Conservation (phyloP, 202 grass and related monocot genomes). For the Bolboschoenoplectus hybrid region DNA sequence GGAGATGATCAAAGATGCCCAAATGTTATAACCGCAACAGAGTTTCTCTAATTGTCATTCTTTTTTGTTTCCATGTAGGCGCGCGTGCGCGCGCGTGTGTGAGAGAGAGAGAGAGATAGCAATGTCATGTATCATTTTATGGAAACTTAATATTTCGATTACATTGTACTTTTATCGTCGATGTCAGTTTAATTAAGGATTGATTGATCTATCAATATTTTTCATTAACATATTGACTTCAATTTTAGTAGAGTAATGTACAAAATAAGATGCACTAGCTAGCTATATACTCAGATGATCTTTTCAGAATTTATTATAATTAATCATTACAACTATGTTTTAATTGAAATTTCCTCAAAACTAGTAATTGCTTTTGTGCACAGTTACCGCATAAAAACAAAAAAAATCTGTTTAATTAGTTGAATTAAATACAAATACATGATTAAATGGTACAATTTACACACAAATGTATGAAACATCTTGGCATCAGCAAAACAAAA, state of each 20-base stretch:
- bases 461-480: neutral
- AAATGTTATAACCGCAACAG: conserved; percentile 10
- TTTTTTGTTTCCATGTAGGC: neutral
- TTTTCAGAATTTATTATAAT: neutral
- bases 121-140: neutral
- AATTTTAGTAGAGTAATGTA: neutral
- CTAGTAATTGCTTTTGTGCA: neutral
- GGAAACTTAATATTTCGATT: neutral
- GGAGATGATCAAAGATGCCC: neutral
- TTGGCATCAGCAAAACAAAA: conserved; percentile 31
- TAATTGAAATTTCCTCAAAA: neutral
- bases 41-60: conserved; percentile 14
- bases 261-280: neutral
- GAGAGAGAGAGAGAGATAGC: neutral
- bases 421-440: neutral
- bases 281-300: neutral
- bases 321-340: neutral
- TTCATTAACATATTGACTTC: neutral
- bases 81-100: neutral
- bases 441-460: neutral
- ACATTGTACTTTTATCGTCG: neutral
- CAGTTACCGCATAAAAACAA: neutral
- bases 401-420: neutral
- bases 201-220: neutral
- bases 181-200: neutral